These are phyloP conservation scores for Apiospora arundinis DNA, from an alignment of 2,329 filamentous ascomycete species.

Conservation along the genomic window DNA sequence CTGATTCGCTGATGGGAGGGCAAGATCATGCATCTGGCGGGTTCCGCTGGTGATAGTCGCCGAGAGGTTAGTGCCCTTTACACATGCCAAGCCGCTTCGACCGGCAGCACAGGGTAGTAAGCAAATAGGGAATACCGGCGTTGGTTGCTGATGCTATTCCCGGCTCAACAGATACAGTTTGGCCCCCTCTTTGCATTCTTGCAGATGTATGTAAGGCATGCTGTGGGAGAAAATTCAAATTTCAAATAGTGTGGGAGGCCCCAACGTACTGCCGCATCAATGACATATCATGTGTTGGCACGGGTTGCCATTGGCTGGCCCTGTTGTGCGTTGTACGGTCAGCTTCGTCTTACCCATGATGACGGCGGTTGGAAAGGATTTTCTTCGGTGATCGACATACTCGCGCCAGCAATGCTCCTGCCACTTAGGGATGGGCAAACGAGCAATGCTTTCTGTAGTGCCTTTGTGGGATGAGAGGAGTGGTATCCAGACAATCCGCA, in stretches of 20 bases:
- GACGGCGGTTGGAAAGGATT: background rate
- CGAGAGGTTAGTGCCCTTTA: background rate
- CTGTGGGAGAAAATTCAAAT: background rate
- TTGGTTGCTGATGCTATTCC: background rate
- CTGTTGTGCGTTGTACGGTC: background rate
- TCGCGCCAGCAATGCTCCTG: too few species aligned
- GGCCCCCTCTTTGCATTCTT: background rate
- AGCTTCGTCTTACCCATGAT: background rate
- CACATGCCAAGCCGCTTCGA: conserved; percentile 5
- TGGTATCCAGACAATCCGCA: background rate
- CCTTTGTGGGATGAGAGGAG: background rate
- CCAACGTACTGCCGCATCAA: background rate
- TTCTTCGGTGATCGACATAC: background rate
- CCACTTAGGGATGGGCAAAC: too few species aligned
- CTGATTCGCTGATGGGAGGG: background rate
- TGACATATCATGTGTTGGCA: background rate
- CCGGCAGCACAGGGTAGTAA: background rate
- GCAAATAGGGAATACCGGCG: background rate
- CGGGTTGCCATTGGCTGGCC: background rate
- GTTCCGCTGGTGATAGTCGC: background rate
- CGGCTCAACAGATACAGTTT: background rate
- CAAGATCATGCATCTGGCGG: background rate
- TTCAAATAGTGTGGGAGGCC: background rate
- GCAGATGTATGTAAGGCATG: background rate
- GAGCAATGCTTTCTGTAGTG: too few species aligned